A percentile compares a stretch with the other conserved stretches of the same genome.
Evolutionary conservation across 108 stramenopile species (phyloP).

Genomic region (Mediolabrus comicus): DNA sequence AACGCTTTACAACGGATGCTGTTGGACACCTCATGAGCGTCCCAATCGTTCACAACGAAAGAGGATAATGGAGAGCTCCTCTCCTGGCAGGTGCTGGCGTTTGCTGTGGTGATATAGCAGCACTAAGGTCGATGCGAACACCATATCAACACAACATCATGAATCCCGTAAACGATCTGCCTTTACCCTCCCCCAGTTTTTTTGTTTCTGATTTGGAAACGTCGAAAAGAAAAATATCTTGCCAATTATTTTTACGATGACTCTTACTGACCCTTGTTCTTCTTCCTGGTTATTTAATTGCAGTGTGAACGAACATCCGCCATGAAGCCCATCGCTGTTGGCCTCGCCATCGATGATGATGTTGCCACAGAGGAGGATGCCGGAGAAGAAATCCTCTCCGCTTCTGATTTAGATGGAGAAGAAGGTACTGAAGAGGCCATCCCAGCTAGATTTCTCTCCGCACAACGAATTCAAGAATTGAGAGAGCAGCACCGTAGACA

Average conservation of each 20-base stretch:
- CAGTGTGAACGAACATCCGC: constrained; percentile 6
- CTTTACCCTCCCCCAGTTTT: too few relatives aligned
- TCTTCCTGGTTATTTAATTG: background rate
- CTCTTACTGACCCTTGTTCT: background rate
- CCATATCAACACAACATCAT: too few relatives aligned
- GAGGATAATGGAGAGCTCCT: too few relatives aligned
- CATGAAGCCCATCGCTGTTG: constrained; percentile 17
- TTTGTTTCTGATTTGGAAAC: too few relatives aligned
- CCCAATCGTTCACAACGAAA: too few relatives aligned
- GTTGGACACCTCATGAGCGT: background rate
- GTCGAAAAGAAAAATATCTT: too few relatives aligned
- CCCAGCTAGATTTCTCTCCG: constrained; percentile 50
- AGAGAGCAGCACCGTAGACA: constrained; percentile 68
- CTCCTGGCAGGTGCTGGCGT: too few relatives aligned
- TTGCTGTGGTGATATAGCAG: too few relatives aligned
- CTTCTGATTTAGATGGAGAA: constrained; percentile 57
- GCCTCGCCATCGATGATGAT: constrained; percentile 25
- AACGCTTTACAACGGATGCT: too few relatives aligned
- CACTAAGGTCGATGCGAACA: too few relatives aligned
- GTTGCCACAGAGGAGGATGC: constrained; percentile 42
- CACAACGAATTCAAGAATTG: constrained; percentile 62
- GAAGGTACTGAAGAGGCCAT: constrained; percentile 54
- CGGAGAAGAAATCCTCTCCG: constrained; percentile 59
- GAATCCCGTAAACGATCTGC: too few relatives aligned
- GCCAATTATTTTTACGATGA: background rate